Conservation (phyloP, 2,329 filamentous ascomycete species). For the Xylariaceae sp. region DNA sequence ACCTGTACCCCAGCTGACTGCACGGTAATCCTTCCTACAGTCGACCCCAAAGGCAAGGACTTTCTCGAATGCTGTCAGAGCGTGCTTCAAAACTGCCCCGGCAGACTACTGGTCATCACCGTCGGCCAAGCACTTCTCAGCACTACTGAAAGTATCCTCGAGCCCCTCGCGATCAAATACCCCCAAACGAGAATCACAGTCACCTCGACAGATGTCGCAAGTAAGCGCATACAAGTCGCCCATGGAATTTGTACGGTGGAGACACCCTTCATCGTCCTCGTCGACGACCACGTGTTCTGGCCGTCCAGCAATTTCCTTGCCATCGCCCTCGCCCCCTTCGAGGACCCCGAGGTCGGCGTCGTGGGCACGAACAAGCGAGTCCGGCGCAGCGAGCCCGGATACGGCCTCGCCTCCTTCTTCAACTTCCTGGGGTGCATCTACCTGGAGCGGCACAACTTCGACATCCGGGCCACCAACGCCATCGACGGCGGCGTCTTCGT, state of each 20-base stretch:
- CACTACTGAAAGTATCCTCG: conserved; percentile 10
- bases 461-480: conserved; percentile 46
- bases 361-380: conserved; percentile 52
- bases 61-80: conserved; percentile 35
- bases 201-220: conserved; percentile 25
- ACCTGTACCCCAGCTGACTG: conserved; percentile 27
- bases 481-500: conserved; percentile 54
- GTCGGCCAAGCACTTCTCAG: conserved; percentile 26
- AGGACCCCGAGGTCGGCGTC: conserved; percentile 39
- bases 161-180: conserved; percentile 5
- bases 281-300: conserved; percentile 50
- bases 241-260: conserved; percentile 28
- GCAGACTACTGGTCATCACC: conserved; percentile 36
- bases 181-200: conserved; percentile 22
- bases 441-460: conserved; percentile 55
- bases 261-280: conserved; percentile 36
- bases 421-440: conserved; percentile 54
- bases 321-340: conserved; percentile 34
- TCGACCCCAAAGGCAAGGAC: conserved; percentile 32
- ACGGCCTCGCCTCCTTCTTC: conserved; percentile 25
- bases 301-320: conserved; percentile 29
- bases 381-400: conserved; percentile 14
- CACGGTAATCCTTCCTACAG: conserved; percentile 45
- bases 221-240: conserved; percentile 42
- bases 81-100: conserved; percentile 31